Conservation (phyloP, 805 yeast genomes). For the Komagataella pastoris region DNA sequence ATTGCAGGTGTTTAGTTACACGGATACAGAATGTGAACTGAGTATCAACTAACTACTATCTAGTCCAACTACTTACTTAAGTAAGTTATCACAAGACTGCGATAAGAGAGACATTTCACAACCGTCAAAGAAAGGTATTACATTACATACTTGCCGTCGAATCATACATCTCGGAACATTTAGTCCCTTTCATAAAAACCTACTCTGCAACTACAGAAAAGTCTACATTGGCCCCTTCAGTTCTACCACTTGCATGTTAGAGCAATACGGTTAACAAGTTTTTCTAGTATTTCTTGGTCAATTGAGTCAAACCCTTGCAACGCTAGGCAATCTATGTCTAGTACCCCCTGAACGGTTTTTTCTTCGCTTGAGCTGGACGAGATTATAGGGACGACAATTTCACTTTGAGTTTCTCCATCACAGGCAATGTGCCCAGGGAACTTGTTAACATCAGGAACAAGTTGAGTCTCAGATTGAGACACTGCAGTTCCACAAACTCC, state of each 20-base stretch:
- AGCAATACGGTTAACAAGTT: constrained; percentile 38
- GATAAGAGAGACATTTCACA: no score
- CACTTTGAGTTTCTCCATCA: constrained; percentile 90
- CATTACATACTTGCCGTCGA: no score
- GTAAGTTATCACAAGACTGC: no score
- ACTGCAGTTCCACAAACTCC: constrained; percentile 96
- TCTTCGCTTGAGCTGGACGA: constrained; percentile 14
- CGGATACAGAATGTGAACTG: no score
- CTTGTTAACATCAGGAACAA: constrained; percentile 64
- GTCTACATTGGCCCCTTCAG: neutral
- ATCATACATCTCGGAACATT: no score
- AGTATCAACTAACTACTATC: no score
- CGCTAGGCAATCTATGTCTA: constrained; percentile 73
- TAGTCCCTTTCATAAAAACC: no score
- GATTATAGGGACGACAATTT: constrained; percentile 77
- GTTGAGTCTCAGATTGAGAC: constrained; percentile 37
- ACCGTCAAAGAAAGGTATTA: no score
- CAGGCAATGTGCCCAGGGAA: constrained; percentile 95
- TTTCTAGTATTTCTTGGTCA: constrained; percentile 49
- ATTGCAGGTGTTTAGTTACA: no score
- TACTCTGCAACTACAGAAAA: no score
- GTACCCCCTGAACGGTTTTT: constrained; percentile 44
- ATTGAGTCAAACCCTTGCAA: constrained; percentile 50
- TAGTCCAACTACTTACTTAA: no score
- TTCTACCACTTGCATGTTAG: constrained; percentile 36